Conservation (phyloP, 352 stramenopile genomes). For the Pythium apleroticum region DNA sequence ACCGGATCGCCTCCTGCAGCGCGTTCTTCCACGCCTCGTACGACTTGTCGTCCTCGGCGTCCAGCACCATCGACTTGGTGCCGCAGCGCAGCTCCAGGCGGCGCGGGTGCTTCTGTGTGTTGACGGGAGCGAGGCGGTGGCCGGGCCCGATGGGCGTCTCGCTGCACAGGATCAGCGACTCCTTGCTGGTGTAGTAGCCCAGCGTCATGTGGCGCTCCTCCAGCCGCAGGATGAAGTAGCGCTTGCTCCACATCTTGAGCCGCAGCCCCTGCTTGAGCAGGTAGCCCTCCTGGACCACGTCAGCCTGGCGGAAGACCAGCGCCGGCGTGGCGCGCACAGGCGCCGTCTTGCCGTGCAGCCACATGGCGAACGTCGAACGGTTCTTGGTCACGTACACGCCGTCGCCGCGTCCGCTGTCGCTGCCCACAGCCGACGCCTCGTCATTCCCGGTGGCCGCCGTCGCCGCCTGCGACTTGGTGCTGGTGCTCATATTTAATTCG, state of each 20-base stretch:
- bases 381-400: slow-evolving; percentile 87
- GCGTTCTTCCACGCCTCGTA: slow-evolving; percentile 67
- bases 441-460: slow-evolving; percentile 2
- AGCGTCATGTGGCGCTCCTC: slow-evolving; percentile 89
- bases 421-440: slow-evolving; percentile 14
- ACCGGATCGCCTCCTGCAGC: slow-evolving; percentile 81
- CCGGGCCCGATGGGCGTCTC: slow-evolving; percentile 81
- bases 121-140: slow-evolving; percentile 50
- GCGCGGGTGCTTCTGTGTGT: slow-evolving; percentile 51
- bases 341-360: slow-evolving; percentile 76
- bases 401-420: slow-evolving; percentile 34
- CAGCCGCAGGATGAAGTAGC: slow-evolving; percentile 85
- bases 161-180: slow-evolving; percentile 74
- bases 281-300: slow-evolving; percentile 87
- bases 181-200: slow-evolving; percentile 85
- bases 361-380: slow-evolving; percentile 83
- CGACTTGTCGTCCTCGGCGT: slow-evolving; percentile 61
- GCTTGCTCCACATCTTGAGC: slow-evolving; percentile 78
- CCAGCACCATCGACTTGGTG: slow-evolving; percentile 70
- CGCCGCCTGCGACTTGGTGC: slow-evolving; percentile 21
- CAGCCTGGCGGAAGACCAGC: slow-evolving; percentile 73
- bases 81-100: slow-evolving; percentile 71
- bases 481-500: neutral
- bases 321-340: slow-evolving; percentile 48
- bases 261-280: slow-evolving; percentile 80